Base-by-base conservation (phyloP, 208 protist species). In the Crithidia thermophila region DNA sequence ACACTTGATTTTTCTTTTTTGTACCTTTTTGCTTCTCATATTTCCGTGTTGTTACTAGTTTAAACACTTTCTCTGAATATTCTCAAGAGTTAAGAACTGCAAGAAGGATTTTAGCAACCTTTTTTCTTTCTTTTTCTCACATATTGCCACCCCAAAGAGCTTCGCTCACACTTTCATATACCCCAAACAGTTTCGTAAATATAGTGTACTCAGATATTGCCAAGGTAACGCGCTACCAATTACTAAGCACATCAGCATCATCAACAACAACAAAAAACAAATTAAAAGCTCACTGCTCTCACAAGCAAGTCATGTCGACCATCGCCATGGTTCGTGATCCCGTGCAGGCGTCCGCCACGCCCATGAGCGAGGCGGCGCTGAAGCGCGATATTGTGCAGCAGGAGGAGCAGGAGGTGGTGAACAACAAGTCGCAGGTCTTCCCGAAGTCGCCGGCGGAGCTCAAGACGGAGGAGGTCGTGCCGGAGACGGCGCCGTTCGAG, bases 401-500 rank as follows among this genome's bases (percentile, higher is more conserved):
- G 40, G 68, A 74, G 31, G 50, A 52, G n/a, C 14, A 50, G 23
- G 52, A 67, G 27, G 60, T 68, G 25, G 52, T 68, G 18, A 45
- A 75, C 43, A 75, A 75, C 43, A 66, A 72, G 70, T 72, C 64
- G 51, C 60, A 43, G 11, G 55, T 58, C 27, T 45, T 63, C 25
- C 49, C 72, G 23, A 60, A 50, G 58, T 66, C 62, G 30, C 60
- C 75, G 11, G 45, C 39, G 28, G 46, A 63, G 30, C 42, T 55
- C 14, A 53, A 37, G 39, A 30, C 42, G 63, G 20, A 64, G 36
- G 62, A 61, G 50, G 40, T 14, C n/a, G 31, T 40, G 23, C 16
- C 57, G n/a, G 59, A 66, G 31, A 43, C 37, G 30, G 51, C 62
- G 43, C 60, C 52, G 25, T 75, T 82, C n/a, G 78, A 76, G 56